Conservation (phyloP, 2,329 filamentous ascomycete species). For the Leptographium lundbergii region DNA sequence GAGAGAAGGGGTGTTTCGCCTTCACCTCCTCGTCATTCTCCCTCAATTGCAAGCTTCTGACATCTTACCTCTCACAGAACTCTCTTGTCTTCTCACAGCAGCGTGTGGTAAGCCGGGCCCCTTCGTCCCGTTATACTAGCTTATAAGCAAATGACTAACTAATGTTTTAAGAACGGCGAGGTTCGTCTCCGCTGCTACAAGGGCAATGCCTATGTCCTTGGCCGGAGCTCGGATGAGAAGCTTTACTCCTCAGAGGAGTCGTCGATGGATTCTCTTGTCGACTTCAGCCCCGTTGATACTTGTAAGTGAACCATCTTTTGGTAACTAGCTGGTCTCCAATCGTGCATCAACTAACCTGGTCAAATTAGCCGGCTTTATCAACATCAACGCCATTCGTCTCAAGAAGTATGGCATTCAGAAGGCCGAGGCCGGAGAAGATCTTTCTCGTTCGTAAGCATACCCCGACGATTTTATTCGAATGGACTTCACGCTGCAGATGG, state of each 20-base stretch:
- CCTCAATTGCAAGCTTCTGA: neutral
- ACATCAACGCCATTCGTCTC: slow-evolving; percentile 54
- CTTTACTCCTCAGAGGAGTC: slow-evolving; percentile 37
- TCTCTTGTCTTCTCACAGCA: slow-evolving; percentile 49
- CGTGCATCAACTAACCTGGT: neutral
- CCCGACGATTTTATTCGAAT: neutral
- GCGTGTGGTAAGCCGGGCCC: slow-evolving; percentile 21
- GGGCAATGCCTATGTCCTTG: slow-evolving; percentile 31
- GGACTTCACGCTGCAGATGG: neutral
- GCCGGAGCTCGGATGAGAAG: slow-evolving; percentile 32
- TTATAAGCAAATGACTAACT: neutral
- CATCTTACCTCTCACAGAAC: slow-evolving; percentile 22
- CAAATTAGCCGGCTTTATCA: slow-evolving; percentile 40
- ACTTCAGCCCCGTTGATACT: slow-evolving; percentile 28
- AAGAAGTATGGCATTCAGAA: slow-evolving; percentile 38
- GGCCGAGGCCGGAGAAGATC: slow-evolving; percentile 23
- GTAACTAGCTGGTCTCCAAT: neutral
- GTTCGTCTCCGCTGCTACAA: slow-evolving; percentile 27
- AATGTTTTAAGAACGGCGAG: slow-evolving; percentile 18
- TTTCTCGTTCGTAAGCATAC: slow-evolving; percentile 5
- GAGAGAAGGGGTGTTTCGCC: neutral
- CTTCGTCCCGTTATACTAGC: neutral
- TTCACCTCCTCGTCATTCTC: too few species aligned
- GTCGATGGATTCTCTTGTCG: slow-evolving; percentile 36
- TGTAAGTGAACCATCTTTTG: slow-evolving; percentile 2